phyloP scores from a whole-genome alignment of 2,329 filamentous ascomycete genomes.

The Paraphaeosphaeria minitans region DNA sequence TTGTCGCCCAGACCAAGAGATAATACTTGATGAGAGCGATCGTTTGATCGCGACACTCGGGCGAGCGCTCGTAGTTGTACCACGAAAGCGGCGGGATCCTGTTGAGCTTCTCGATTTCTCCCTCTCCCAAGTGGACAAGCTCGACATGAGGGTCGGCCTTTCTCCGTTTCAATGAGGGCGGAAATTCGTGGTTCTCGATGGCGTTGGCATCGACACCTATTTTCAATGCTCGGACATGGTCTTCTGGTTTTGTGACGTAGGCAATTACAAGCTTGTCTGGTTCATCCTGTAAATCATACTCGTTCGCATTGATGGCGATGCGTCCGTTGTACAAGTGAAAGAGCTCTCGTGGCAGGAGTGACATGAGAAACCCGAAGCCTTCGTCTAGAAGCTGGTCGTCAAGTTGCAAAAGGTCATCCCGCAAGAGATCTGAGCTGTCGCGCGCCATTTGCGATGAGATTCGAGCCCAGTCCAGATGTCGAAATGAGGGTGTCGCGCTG shows the following conservation, averaged over 20 bases:
- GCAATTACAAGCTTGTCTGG: background rate
- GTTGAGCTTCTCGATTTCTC: background rate
- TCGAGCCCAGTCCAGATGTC: background rate
- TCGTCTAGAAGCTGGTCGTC: constrained; percentile 6
- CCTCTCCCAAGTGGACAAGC: background rate
- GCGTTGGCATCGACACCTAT: background rate
- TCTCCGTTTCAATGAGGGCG: background rate
- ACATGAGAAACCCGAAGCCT: constrained; percentile 9
- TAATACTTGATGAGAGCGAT: constrained; percentile 13
- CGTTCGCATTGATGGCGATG: constrained; percentile 2
- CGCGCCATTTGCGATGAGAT: background rate
- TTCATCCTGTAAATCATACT: background rate
- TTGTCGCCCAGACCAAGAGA: constrained; percentile 7
- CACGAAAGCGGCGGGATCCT: constrained; percentile 8
- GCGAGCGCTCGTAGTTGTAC: background rate
- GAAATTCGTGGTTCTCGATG: background rate
- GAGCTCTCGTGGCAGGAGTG: constrained; percentile 10
- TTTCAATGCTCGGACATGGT: background rate
- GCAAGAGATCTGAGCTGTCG: background rate
- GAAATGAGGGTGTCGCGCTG: background rate
- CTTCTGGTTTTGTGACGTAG: background rate
- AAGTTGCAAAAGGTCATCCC: constrained; percentile 6
- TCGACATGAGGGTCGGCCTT: background rate
- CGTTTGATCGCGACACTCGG: background rate
- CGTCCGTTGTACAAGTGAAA: constrained; percentile 3